phyloP scores from a whole-genome alignment of 1,284 basidiomycete genomes.

The Ustilago bromivora region DNA sequence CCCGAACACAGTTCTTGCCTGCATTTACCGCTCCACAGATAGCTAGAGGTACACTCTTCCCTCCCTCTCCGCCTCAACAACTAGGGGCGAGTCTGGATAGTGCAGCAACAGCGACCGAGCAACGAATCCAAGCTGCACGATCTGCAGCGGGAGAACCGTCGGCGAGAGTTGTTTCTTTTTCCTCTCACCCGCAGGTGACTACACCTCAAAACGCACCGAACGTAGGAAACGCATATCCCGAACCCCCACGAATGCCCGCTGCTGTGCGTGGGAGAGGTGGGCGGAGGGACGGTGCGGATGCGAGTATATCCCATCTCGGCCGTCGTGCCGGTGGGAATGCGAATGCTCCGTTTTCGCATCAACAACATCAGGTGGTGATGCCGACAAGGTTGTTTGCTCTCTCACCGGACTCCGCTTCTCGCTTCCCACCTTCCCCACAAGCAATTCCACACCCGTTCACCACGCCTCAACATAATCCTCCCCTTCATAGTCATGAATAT shows the following conservation, averaged over 20 bases:
- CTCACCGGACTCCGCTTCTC: no score
- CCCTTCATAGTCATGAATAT: not conserved
- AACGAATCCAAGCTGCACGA: conserved; percentile 8
- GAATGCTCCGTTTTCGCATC: no score
- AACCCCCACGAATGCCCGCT: not conserved
- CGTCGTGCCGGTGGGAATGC: not conserved
- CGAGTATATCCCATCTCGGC: conserved; percentile 6
- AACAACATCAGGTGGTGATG: no score
- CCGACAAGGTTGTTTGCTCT: no score
- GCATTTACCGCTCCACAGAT: conserved; percentile 5
- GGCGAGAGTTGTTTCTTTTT: not conserved
- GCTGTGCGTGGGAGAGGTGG: not conserved
- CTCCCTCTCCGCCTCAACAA: not conserved
- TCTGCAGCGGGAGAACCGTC: not conserved
- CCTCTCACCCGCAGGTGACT: not conserved
- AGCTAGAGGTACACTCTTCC: not conserved
- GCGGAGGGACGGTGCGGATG: not conserved
- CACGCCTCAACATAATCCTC: not conserved
- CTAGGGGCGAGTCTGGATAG: conserved; percentile 22
- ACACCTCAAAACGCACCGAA: not conserved
- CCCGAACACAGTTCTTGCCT: not conserved
- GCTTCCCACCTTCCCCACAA: not conserved
- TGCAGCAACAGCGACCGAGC: conserved; percentile 24
- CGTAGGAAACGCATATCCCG: not conserved
- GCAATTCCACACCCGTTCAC: not conserved